These are phyloP conservation scores for Yamadazyma epiphylla DNA, from an alignment of 1,139 yeast genomes.

Conservation along the genomic window DNA sequence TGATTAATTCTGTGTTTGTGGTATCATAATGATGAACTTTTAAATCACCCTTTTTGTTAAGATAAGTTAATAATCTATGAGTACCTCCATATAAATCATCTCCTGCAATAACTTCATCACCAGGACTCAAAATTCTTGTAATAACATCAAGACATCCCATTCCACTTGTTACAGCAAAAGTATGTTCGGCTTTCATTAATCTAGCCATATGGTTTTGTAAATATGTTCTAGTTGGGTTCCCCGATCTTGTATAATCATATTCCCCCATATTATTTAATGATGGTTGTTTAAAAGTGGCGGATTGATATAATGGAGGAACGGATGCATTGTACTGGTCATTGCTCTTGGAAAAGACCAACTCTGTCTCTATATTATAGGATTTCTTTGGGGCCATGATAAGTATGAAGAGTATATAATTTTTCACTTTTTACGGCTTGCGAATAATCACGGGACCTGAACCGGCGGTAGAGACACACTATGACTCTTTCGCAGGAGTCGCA, in stretches of 20 bases:
- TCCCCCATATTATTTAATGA: slow-evolving; percentile 75
- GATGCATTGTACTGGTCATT: slow-evolving; percentile 78
- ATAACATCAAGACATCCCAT: slow-evolving; percentile 92
- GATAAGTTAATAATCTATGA: slow-evolving; percentile 74
- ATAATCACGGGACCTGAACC: neutral
- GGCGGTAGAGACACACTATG: too few relatives aligned
- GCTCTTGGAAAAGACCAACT: slow-evolving; percentile 63
- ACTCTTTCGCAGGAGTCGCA: too few relatives aligned
- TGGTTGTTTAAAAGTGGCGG: slow-evolving; percentile 88
- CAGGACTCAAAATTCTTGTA: slow-evolving; percentile 65
- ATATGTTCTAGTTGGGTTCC: slow-evolving; percentile 85
- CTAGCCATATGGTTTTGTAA: slow-evolving; percentile 74
- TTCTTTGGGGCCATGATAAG: slow-evolving; percentile 24
- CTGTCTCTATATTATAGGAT: slow-evolving; percentile 59
- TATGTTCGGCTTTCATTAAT: slow-evolving; percentile 69
- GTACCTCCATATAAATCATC: slow-evolving; percentile 94
- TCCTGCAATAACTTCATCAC: slow-evolving; percentile 87
- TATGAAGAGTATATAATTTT: neutral
- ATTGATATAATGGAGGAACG: slow-evolving; percentile 84
- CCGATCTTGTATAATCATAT: slow-evolving; percentile 91
- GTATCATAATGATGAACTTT: slow-evolving; percentile 79
- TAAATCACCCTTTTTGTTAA: slow-evolving; percentile 64
- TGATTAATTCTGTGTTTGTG: slow-evolving; percentile 60
- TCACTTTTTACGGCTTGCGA: too few relatives aligned
- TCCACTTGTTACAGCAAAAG: slow-evolving; percentile 83